Evolutionary conservation across 495 filamentous ascomycete genomes (phyloP), one percentile per base, ranked within the genome.

Genomic region (Aspergillus egyptiacus): DNA sequence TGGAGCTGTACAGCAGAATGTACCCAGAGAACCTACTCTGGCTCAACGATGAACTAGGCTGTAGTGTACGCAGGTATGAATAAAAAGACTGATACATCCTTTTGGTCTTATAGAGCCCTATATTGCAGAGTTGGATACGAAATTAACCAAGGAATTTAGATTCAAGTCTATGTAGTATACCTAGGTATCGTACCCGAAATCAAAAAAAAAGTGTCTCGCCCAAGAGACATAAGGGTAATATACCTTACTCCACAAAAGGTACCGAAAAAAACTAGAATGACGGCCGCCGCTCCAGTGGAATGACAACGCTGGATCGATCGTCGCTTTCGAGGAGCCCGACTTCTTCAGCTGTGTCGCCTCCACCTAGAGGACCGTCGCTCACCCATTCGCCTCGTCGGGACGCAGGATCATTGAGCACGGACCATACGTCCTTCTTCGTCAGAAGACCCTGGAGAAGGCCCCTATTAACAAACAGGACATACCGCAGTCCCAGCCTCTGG

Each of bases 341-440:
- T 22, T 72, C 68, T 58, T 82, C 77, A 15, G 73, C 71, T 20
- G 60, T 60, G 32, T 67, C 55, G 23, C 58, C 55, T 40, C 70
- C 69, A 33, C 67, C 64, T 22, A 71, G 67, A 2, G 70, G 55
- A 19, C 61, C 43, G 7, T 64, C 54, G 38, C 64, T 66, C 17
- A 67, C 39, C 24, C 57, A 57, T 25, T 72, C 68, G 42, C 57
- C 59, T n/a, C 62, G 60, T 14, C 66, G 66, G 36, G 82, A 83
- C 56, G 90, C 85, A 13, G 83, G 80, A 17, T 85, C 86, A 62
- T 95, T 90, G 9, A 98, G 69, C 15, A 95, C 81, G 57, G 86
- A 89, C 86, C 89, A 96, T n/a, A 95, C 83, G 68, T 98, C 93
- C 71, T 98, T 97, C 76, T 97, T 97, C 17, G 94, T 98, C 56